Evolutionary conservation across 805 yeast species (phyloP).

Genomic region (Saturnispora besseyi): DNA sequence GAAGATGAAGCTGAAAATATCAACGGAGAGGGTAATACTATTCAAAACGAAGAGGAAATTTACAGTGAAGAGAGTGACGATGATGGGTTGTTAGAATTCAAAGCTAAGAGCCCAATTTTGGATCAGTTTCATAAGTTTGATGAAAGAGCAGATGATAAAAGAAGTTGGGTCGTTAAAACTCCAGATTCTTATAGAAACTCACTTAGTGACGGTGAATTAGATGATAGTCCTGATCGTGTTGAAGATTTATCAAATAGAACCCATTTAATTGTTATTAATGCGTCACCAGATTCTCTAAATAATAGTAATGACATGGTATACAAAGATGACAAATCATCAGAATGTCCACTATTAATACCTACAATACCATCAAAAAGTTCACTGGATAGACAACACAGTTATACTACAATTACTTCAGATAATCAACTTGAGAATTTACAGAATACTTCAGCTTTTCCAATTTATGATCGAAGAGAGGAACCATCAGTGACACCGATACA

Average conservation of each 20-base stretch:
- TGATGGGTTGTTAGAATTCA: constrained; percentile 9
- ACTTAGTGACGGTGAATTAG: neutral
- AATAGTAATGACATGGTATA: neutral
- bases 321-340: neutral
- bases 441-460: neutral
- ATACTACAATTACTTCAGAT: constrained; percentile 1
- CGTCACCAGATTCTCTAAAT: constrained; percentile 3
- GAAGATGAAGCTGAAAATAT: neutral
- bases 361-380: neutral
- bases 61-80: constrained; percentile 6
- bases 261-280: constrained; percentile 6
- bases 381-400: neutral
- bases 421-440: neutral
- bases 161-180: constrained; percentile 1
- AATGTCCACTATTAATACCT: neutral
- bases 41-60: constrained; percentile 1
- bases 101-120: constrained; percentile 7
- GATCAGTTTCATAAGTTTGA: neutral
- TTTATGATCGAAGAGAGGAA: constrained; percentile 34
- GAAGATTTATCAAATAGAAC: neutral
- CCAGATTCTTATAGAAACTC: constrained; percentile 3
- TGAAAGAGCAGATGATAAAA: neutral
- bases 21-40: constrained; percentile 1
- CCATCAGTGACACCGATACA: constrained; percentile 26
- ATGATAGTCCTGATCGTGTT: neutral